Conservation (phyloP, 75 land plant species). For the Azolla pinnata region DNA sequence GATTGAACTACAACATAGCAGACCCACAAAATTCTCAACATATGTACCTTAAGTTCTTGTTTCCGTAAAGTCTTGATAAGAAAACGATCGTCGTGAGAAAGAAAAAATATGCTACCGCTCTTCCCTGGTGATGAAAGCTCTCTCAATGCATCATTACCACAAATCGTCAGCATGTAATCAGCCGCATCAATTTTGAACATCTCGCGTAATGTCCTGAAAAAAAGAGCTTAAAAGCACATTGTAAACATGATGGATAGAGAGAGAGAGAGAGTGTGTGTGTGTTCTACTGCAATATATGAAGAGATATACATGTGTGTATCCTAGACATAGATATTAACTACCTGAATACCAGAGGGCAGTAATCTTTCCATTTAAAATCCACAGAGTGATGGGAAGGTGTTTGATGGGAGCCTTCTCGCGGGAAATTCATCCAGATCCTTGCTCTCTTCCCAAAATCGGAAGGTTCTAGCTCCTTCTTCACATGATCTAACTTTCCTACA, state of each 20-base stretch:
- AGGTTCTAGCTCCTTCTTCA: slow-evolving; percentile 59
- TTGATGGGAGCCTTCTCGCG: slow-evolving; percentile 57
- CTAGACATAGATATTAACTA: no score
- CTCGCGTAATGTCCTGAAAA: slow-evolving; percentile 80
- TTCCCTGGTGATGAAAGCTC: slow-evolving; percentile 98
- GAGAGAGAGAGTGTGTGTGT: no score
- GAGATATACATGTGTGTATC: no score
- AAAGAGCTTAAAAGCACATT: no score
- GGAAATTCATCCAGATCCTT: slow-evolving; percentile 82
- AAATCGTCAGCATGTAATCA: slow-evolving; percentile 96
- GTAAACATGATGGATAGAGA: no score
- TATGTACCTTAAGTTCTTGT: slow-evolving; percentile 72
- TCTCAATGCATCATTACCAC: slow-evolving; percentile 91
- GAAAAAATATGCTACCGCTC: slow-evolving; percentile 95
- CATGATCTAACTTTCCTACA: slow-evolving; percentile 84
- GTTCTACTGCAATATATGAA: no score
- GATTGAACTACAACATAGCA: neutral
- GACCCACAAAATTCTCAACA: neutral
- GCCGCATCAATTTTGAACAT: slow-evolving; percentile 99
- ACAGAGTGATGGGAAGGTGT: slow-evolving; percentile 60
- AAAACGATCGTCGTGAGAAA: slow-evolving; percentile 94
- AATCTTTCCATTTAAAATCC: slow-evolving; percentile 72
- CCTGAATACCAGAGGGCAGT: slow-evolving; percentile 77
- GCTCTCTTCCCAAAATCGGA: slow-evolving; percentile 79
- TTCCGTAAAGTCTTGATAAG: slow-evolving; percentile 90